Conservation (phyloP, 148 eudicot genomes). For the Diospyros lotus region DNA sequence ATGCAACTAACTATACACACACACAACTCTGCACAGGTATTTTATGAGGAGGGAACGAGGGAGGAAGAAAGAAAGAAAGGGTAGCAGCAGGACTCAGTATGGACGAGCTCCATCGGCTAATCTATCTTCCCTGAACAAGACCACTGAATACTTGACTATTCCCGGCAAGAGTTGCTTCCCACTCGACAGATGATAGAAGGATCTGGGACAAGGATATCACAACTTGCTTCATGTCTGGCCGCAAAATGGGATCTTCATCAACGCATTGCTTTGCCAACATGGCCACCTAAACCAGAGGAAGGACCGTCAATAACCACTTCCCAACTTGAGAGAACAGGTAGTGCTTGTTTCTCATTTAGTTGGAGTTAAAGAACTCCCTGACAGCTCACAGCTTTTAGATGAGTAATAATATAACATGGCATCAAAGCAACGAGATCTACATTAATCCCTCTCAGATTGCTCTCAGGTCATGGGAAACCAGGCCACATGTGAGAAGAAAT, state of each 20-base stretch:
- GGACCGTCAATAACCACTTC: background rate
- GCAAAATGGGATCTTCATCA: slow-evolving; percentile 81
- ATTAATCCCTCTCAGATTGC: too few relatives aligned
- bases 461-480: too few relatives aligned
- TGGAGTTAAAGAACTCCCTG: too few relatives aligned
- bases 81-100: background rate
- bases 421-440: too few relatives aligned
- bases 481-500: too few relatives aligned
- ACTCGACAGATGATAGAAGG: slow-evolving; percentile 86
- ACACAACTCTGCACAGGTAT: background rate
- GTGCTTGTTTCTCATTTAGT: too few relatives aligned
- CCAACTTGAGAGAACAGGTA: too few relatives aligned
- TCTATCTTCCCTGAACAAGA: slow-evolving; percentile 86
- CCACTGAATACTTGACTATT: slow-evolving; percentile 98
- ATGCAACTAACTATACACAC: background rate
- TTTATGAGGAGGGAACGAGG: too few relatives aligned
- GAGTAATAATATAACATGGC: too few relatives aligned
- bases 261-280: slow-evolving; percentile 89
- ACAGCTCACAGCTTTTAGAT: too few relatives aligned
- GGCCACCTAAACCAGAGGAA: slow-evolving; percentile 45
- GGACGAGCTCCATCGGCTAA: background rate
- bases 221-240: slow-evolving; percentile 96
- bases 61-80: background rate
- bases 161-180: slow-evolving; percentile 99
- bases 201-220: slow-evolving; percentile 87